Evolutionary conservation across 768 basidiomycete genomes (phyloP), one percentile per base, ranked within the genome.

Genomic region (Calvatia gigantea): DNA sequence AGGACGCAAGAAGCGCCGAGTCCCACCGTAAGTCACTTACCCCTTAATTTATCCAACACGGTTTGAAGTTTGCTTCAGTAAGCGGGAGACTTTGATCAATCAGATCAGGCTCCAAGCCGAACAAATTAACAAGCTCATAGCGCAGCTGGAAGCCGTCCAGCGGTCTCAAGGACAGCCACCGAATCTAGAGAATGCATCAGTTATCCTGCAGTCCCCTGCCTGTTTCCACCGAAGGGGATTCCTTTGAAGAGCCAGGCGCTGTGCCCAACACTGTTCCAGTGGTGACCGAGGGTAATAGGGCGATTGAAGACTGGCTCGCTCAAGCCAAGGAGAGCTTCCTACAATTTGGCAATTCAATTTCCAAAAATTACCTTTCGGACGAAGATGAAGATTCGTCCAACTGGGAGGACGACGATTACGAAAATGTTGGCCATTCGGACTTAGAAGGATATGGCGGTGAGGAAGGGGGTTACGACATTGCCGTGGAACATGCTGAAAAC

Each of bases 1-100:
- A n/a, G 89, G 89, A n/a, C 78, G 87, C 58, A 91, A 89, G 70
- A 87, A 88, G 64, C 85, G 89, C 54, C 76, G 85, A 43, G 79
- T 85, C 4, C 89, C 90, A 50, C 90, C 87, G 89, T 91, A 70
- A 67, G 86, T 72, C 21, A 19, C 41, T 11, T 12, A 14, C 8
- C 23, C 39, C 1, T 17, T 41, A 14, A 29, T 43, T 29, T 12
- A 21, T 17, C 37, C 25, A 33, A 29, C 35, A 31, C 25, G 25
- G n/a, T 11, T 47, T 57, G 31, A 59, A 51, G 27, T 21, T 55
- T 54, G 33, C 32, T 41, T 21, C 57, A 92, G 89, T 37, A 91
- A 91, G 77, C 86, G 90, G 12, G 90, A 91, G 63, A 76, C 86
- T 61, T 76, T 92, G n/a, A 75, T 91, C 51, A 84, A 80, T 56